Percentiles rank a stretch among this genome's conserved stretches.
These are phyloP conservation scores for Thoreauomyces humboldtii DNA, from an alignment of 192 early-diverging fungal genomes.

Conservation along the genomic window DNA sequence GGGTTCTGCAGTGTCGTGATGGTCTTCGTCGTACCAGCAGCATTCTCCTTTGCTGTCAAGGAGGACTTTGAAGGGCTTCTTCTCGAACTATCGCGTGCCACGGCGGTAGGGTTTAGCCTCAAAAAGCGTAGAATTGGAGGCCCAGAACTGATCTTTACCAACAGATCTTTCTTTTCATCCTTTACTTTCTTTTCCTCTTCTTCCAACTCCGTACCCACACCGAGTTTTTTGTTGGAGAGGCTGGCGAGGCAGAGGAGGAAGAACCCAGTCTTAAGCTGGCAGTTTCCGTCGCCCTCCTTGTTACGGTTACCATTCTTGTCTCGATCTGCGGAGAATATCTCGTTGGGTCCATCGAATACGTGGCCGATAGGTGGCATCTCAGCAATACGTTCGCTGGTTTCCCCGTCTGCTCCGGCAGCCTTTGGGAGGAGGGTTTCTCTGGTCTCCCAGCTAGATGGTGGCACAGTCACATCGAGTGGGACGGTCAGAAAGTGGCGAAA, in stretches of 20 bases:
- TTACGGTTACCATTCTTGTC: slow-evolving; percentile 65
- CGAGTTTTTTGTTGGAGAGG: slow-evolving; percentile 33
- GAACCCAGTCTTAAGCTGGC: slow-evolving; percentile 34
- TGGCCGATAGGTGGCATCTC: slow-evolving; percentile 69
- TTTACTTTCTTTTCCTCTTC: slow-evolving; percentile 52
- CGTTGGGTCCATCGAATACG: slow-evolving; percentile 75
- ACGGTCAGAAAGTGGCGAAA: too few relatives aligned
- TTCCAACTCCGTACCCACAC: slow-evolving; percentile 90
- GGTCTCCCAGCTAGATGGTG: too few relatives aligned
- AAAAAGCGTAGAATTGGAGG: background rate
- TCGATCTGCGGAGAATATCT: slow-evolving; percentile 83
- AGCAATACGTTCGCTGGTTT: slow-evolving; percentile 84
- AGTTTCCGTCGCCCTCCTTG: slow-evolving; percentile 61
- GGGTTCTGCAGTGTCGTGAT: slow-evolving; percentile 23
- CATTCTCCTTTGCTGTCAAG: slow-evolving; percentile 17
- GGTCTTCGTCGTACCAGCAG: slow-evolving; percentile 30
- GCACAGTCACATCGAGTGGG: too few relatives aligned
- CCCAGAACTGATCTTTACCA: too few relatives aligned
- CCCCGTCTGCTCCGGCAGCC: too few relatives aligned
- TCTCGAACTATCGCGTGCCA: slow-evolving; percentile 29
- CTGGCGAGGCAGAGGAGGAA: slow-evolving; percentile 9
- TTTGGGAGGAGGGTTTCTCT: too few relatives aligned
- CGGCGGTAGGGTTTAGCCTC: slow-evolving; percentile 16
- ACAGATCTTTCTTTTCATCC: slow-evolving; percentile 44
- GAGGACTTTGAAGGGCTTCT: slow-evolving; percentile 17